Evolutionary conservation across 2,329 filamentous ascomycete species (phyloP).

Genomic region (Monosporascus sp.): DNA sequence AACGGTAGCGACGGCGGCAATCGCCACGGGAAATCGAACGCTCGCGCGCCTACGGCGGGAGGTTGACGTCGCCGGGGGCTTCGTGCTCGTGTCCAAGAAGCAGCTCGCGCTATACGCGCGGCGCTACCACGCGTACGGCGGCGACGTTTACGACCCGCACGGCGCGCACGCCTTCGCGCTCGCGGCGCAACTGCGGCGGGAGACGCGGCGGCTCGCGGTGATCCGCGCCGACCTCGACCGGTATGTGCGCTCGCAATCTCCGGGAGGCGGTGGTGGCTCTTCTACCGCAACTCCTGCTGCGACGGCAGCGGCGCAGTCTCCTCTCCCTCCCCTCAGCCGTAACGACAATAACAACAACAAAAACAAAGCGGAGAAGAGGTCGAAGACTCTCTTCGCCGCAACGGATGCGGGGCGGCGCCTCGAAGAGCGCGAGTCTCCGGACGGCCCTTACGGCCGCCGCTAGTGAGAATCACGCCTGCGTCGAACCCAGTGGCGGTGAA

Average conservation of each 20-base stretch:
- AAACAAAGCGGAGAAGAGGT: too few relatives aligned
- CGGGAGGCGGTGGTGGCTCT: too few relatives aligned
- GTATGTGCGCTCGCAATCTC: background rate
- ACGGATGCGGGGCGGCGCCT: too few relatives aligned
- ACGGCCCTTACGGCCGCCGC: too few relatives aligned
- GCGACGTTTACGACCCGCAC: background rate
- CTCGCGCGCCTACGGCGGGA: background rate
- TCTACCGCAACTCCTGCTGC: too few relatives aligned
- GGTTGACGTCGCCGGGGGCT: background rate
- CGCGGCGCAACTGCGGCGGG: background rate
- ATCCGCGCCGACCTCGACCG: background rate
- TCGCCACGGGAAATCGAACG: background rate
- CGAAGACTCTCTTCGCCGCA: too few relatives aligned
- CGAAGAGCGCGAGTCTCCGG: too few relatives aligned
- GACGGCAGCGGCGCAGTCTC: too few relatives aligned
- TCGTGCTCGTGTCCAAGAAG: background rate
- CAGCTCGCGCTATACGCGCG: background rate
- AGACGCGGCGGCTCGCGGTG: background rate
- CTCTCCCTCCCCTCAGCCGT: too few relatives aligned
- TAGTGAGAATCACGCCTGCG: too few relatives aligned
- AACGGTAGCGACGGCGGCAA: background rate
- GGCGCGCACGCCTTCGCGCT: background rate
- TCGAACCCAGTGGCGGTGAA: too few relatives aligned
- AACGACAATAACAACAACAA: too few relatives aligned
- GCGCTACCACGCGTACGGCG: background rate